phyloP scores from a whole-genome alignment of 2,329 filamentous ascomycete genomes.

The Epichloe bromicola region DNA sequence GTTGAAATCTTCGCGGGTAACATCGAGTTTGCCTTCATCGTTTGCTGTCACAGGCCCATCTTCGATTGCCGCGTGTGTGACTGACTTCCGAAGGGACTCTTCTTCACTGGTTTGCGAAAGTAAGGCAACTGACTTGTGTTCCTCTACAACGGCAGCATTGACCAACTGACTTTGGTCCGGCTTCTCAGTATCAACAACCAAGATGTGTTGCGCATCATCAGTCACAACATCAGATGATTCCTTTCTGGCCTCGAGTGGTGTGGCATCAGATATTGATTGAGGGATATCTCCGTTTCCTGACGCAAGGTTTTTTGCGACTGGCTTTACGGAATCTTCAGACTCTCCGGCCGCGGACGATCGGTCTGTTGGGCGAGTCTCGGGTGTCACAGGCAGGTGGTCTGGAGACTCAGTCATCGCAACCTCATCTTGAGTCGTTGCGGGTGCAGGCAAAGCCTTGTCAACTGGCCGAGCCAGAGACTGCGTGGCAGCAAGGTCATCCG shows the following conservation, averaged over 20 bases:
- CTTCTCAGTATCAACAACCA: not conserved
- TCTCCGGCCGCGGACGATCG: too few species aligned
- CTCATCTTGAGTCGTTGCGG: not conserved
- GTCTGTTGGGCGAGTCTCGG: not conserved
- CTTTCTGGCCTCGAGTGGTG: not conserved
- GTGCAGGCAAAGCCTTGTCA: not conserved
- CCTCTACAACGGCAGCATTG: not conserved
- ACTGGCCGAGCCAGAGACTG: not conserved
- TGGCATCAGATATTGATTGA: not conserved
- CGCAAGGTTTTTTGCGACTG: not conserved
- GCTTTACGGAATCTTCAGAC: not conserved
- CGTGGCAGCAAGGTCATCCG: not conserved
- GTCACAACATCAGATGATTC: not conserved
- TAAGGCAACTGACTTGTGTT: not conserved
- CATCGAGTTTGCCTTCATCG: not conserved
- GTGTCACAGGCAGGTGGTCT: not conserved
- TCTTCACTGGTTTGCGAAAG: not conserved
- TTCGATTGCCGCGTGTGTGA: not conserved
- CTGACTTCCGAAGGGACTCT: not conserved
- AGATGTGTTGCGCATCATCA: not conserved
- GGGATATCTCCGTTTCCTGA: not conserved
- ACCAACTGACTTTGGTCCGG: not conserved
- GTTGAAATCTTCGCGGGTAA: not conserved
- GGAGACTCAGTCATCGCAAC: not conserved
- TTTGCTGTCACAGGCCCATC: not conserved